Base-by-base conservation (phyloP, 208 protist genomes). In the Giardia duodenalis region DNA sequence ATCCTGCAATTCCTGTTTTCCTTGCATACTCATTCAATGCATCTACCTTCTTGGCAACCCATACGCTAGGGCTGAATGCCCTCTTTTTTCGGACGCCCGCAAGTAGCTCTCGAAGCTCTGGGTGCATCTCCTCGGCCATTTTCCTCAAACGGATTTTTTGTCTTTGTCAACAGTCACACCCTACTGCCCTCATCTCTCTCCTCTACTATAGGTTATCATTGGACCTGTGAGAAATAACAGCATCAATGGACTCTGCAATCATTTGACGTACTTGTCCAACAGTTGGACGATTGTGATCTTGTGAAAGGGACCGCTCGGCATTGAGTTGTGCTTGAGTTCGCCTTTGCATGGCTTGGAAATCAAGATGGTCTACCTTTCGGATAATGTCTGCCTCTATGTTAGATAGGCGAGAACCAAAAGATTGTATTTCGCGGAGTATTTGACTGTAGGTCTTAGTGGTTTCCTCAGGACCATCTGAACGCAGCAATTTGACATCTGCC, bases 21-120 rank as follows among this genome's bases (percentile, higher is more conserved):
- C 86, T 89, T 42, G 44, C 44, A 42, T 89, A 89, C 86, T 89
- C 86, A 42, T 89, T 89, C 19, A 89, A 42, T 3, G 3, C 44
- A 4, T n/a, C 44, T 4, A 4, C 4, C 39, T n/a, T 45, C 44
- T 45, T n/a, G 4, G 4, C 3, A 45, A 89, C 42, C 86, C 86
- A 89, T 4, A 19, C 44, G 19, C 10, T 3, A 44, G 86, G 19
- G 39, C 44, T n/a, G 86, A 89, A 89, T 4, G 39, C 86, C 19
- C 44, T 4, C 44, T 45, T n/a, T 4, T 89, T 42, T 4, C 86
- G 22, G 19, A 46, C 39, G 4, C 4, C 44, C 86, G 4, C 4
- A 45, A 89, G 86, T 4, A 45, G 3, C 44, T 89, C 19, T 89
- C 44, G 4, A 89, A 89, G 86, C 42, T 89, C 4, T 89, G 4